These are phyloP conservation scores for Suillus luteus DNA, from an alignment of 768 basidiomycete species.

Conservation along the genomic window DNA sequence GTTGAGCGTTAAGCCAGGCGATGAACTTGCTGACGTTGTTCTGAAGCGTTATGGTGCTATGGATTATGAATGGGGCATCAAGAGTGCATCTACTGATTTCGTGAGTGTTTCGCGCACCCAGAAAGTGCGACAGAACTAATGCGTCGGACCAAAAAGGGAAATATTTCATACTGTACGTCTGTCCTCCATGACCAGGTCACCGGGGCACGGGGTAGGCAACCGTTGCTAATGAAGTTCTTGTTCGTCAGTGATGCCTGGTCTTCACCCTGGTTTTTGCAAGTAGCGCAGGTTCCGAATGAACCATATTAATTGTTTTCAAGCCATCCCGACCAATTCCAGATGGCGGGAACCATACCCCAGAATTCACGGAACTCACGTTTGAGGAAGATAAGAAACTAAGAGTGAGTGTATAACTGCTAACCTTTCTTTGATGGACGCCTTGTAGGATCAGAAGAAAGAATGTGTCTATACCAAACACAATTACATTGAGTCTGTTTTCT, in stretches of 20 bases:
- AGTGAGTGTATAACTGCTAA: background rate
- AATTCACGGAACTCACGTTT: slow-evolving; percentile 51
- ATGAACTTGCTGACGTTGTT: slow-evolving; percentile 60
- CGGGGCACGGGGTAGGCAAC: no score
- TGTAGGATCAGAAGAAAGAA: background rate
- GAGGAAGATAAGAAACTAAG: slow-evolving; percentile 39
- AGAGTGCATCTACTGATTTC: slow-evolving; percentile 74
- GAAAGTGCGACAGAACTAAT: background rate
- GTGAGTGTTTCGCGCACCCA: slow-evolving; percentile 41
- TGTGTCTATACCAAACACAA: background rate
- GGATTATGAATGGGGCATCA: slow-evolving; percentile 63
- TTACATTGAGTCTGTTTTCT: background rate
- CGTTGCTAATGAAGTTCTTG: slow-evolving; percentile 13
- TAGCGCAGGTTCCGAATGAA: slow-evolving; percentile 9
- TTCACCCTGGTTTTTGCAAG: slow-evolving; percentile 60
- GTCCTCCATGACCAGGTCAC: background rate
- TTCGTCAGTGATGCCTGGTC: slow-evolving; percentile 44
- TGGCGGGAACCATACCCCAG: slow-evolving; percentile 74
- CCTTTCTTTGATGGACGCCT: background rate
- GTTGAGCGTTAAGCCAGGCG: slow-evolving; percentile 38
- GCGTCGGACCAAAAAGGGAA: slow-evolving; percentile 23
- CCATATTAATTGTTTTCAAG: slow-evolving; percentile 32
- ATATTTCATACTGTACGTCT: slow-evolving; percentile 63
- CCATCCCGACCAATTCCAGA: slow-evolving; percentile 65
- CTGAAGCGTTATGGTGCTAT: slow-evolving; percentile 56